phyloP scores from a whole-genome alignment of 2,329 filamentous ascomycete species.

The Nemania sp. region DNA sequence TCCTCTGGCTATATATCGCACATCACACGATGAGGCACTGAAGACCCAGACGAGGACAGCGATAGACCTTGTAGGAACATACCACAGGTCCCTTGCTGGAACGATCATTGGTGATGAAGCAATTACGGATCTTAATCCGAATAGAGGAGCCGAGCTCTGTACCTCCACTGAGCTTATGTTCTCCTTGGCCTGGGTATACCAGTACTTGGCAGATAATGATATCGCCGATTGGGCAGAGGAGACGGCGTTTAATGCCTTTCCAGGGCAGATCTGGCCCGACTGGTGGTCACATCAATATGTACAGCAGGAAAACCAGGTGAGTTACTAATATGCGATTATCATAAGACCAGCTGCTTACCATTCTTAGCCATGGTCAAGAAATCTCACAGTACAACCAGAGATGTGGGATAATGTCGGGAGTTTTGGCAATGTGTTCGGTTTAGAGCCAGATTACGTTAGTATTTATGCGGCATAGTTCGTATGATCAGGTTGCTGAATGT shows the following conservation, averaged over 20 bases:
- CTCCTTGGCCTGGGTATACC: conserved; percentile 49
- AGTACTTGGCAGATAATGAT: conserved; percentile 47
- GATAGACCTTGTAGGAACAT: conserved; percentile 53
- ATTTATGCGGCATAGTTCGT: not conserved
- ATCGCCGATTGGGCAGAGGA: conserved; percentile 62
- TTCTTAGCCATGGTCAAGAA: conserved; percentile 57
- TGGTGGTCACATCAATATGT: conserved; percentile 69
- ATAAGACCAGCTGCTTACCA: conserved; percentile 18
- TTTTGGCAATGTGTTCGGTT: conserved; percentile 61
- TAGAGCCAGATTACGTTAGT: conserved; percentile 61
- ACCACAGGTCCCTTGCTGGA: conserved; percentile 57
- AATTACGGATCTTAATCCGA: conserved; percentile 54
- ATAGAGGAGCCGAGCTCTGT: conserved; percentile 52
- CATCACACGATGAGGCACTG: conserved; percentile 54
- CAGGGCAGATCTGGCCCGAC: conserved; percentile 61
- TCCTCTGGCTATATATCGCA: conserved; percentile 56
- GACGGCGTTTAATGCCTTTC: conserved; percentile 65
- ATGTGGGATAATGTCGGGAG: conserved; percentile 60
- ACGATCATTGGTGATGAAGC: conserved; percentile 58
- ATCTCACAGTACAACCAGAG: conserved; percentile 50
- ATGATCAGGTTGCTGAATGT: conserved; percentile 11
- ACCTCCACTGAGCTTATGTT: conserved; percentile 50
- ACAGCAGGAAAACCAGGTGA: conserved; percentile 63
- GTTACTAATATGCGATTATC: conserved; percentile 10
- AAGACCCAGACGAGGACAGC: conserved; percentile 53